Percentiles rank a stretch among this genome's conserved stretches.
Evolutionary conservation across 2,329 filamentous ascomycete genomes (phyloP).

Genomic region (Lecanicillium sp.): DNA sequence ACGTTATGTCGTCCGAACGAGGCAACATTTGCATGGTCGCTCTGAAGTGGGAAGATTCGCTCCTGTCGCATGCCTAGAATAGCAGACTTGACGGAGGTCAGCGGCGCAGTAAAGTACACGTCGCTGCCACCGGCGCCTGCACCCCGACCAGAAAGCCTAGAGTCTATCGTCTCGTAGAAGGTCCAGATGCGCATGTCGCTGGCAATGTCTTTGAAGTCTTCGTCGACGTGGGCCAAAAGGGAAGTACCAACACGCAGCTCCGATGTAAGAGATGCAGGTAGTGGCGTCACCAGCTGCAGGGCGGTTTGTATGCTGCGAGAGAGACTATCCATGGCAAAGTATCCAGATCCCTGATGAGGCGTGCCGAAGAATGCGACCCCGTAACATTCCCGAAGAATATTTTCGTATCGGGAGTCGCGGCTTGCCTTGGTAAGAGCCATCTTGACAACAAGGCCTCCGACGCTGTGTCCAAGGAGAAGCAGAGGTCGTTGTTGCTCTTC

Average conservation of each 20-base stretch:
- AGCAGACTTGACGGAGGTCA: constrained; percentile 50
- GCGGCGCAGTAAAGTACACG: constrained; percentile 50
- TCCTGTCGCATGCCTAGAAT: constrained; percentile 44
- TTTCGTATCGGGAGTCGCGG: constrained; percentile 26
- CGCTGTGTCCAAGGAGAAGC: constrained; percentile 53
- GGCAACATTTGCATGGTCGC: constrained; percentile 46
- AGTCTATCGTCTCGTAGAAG: constrained; percentile 56
- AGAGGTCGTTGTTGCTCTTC: constrained; percentile 39
- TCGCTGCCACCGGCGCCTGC: constrained; percentile 30
- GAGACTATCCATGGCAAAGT: constrained; percentile 51
- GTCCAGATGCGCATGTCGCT: constrained; percentile 55
- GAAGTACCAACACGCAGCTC: constrained; percentile 43
- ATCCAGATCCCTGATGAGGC: constrained; percentile 56
- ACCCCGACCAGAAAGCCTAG: constrained; percentile 39
- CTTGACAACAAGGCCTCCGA: constrained; percentile 54
- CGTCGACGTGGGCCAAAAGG: constrained; percentile 40
- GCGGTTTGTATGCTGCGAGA: constrained; percentile 44
- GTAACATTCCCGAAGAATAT: constrained; percentile 48
- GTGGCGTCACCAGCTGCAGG: constrained; percentile 40
- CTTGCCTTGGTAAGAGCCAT: constrained; percentile 43
- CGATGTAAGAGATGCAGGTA: constrained; percentile 42
- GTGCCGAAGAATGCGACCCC: constrained; percentile 54
- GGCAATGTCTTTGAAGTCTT: constrained; percentile 47
- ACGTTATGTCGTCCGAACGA: constrained; percentile 44
- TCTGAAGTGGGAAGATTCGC: constrained; percentile 44